These are phyloP conservation scores for Fraxinus greggii DNA, from an alignment of 305 asterid species.

Conservation along the genomic window DNA sequence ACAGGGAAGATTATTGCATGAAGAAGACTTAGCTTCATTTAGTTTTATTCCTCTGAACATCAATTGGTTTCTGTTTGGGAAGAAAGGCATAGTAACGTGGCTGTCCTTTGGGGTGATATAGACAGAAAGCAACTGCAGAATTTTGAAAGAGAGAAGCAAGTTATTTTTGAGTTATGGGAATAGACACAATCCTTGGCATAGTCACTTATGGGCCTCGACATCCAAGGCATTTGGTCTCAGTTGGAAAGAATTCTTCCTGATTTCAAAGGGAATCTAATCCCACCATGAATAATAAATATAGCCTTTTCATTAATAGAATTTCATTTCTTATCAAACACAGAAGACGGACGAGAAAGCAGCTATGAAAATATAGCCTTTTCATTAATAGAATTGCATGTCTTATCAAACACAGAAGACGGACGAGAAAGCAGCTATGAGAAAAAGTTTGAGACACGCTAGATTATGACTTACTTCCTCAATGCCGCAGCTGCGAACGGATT, in stretches of 20 bases:
- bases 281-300: not conserved
- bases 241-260: not conserved
- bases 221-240: not conserved
- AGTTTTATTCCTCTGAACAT: not conserved
- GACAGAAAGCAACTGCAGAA: not conserved
- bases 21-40: not conserved
- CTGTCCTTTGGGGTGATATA: not conserved
- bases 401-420: not conserved
- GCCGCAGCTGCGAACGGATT: constrained; percentile 79
- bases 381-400: not conserved
- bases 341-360: not conserved
- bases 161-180: not conserved
- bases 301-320: not conserved
- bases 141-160: not conserved
- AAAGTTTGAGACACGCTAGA: not conserved
- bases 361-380: not conserved
- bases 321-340: not conserved
- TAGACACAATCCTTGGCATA: not conserved
- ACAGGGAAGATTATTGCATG: not conserved
- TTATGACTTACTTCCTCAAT: constrained; percentile 61
- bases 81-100: not conserved
- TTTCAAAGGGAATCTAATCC: not conserved
- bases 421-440: not conserved
- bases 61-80: not conserved
- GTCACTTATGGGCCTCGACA: not conserved